These are phyloP conservation scores for Dipodascus geniculatus DNA, from an alignment of 805 yeast species.

Conservation along the genomic window DNA sequence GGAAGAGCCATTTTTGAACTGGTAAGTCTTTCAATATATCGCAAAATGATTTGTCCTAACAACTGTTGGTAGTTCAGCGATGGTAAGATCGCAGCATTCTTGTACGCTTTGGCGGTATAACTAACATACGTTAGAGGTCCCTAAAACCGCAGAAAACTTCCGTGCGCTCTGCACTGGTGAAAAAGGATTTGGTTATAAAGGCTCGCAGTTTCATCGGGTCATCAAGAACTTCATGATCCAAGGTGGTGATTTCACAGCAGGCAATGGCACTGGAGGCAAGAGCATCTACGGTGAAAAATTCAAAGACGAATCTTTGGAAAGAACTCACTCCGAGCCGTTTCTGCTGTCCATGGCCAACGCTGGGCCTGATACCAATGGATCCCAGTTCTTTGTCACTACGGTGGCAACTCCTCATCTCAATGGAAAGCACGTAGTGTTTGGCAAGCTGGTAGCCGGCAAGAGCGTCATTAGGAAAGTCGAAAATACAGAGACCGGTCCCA, in stretches of 20 bases:
- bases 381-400: conserved; percentile 86
- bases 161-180: conserved; percentile 80
- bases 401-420: conserved; percentile 85
- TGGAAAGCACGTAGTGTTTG: conserved; percentile 91
- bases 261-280: conserved; percentile 65
- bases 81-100: neutral
- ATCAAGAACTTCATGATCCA: conserved; percentile 80
- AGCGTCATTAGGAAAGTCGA: conserved; percentile 68
- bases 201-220: conserved; percentile 79
- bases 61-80: conserved; percentile 32
- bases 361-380: conserved; percentile 88
- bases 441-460: conserved; percentile 75
- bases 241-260: conserved; percentile 75
- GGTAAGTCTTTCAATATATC: conserved; percentile 15
- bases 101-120: neutral
- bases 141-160: conserved; percentile 79
- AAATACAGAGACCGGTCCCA: conserved; percentile 43
- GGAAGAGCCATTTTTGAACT: conserved; percentile 76
- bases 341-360: conserved; percentile 91
- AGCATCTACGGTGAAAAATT: conserved; percentile 70
- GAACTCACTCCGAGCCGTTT: conserved; percentile 70
- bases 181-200: conserved; percentile 62
- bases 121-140: conserved; percentile 51
- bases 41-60: conserved; percentile 15
- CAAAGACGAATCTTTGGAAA: conserved; percentile 74